Conservation (phyloP, 2,329 filamentous ascomycete species). For the Escovopsis weberi region DNA sequence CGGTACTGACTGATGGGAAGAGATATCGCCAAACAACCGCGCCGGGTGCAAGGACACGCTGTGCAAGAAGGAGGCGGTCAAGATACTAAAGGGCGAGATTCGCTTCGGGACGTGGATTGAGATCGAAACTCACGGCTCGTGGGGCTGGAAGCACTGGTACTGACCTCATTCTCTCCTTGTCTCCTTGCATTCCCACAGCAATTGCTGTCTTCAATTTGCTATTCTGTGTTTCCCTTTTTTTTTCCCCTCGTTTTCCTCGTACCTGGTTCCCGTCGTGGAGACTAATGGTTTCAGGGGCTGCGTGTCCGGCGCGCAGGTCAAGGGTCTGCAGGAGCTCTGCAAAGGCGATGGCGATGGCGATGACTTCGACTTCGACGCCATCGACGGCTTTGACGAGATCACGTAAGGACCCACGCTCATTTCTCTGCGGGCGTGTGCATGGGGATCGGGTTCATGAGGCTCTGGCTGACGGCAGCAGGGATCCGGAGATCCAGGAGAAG, state of each 20-base stretch:
- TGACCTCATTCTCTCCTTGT: conserved; percentile 10
- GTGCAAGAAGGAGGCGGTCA: conserved; percentile 56
- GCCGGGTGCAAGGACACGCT: conserved; percentile 58
- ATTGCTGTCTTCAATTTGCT: too few species aligned
- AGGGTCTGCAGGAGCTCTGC: conserved; percentile 46
- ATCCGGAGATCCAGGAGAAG: conserved; percentile 56
- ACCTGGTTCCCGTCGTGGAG: not conserved
- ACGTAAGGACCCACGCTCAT: conserved; percentile 20
- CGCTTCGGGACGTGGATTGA: conserved; percentile 63
- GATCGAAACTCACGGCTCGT: conserved; percentile 46
- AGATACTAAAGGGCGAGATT: conserved; percentile 67
- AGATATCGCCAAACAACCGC: conserved; percentile 54
- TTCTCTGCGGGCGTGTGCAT: not conserved
- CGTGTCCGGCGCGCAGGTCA: conserved; percentile 60
- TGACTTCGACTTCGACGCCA: conserved; percentile 39
- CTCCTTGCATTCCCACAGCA: too few species aligned
- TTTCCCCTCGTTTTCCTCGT: not conserved
- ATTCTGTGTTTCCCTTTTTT: not conserved
- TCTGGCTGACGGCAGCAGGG: conserved; percentile 18
- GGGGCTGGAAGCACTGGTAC: conserved; percentile 80
- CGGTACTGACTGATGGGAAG: conserved; percentile 26
- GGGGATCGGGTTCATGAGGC: not conserved
- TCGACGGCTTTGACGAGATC: conserved; percentile 76
- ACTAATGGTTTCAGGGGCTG: conserved; percentile 53
- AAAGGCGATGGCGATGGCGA: conserved; percentile 25